These are phyloP conservation scores for Fraxinus pennsylvanica DNA, from an alignment of 257 asterid genomes.

Conservation along the genomic window DNA sequence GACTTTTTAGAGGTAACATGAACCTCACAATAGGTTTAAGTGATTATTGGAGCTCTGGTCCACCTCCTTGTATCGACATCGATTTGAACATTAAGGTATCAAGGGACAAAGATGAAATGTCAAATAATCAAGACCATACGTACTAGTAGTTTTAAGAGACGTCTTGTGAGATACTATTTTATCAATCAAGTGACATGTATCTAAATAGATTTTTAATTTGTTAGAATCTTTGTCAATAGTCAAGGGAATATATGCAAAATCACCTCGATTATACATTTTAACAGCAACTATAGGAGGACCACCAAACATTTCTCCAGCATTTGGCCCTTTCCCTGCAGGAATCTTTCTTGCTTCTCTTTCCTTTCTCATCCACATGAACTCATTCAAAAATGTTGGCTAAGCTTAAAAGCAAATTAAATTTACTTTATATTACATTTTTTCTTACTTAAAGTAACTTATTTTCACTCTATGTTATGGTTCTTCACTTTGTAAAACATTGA, in stretches of 20 bases:
- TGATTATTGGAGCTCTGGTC: too few species aligned
- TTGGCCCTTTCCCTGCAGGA: conserved; percentile 29
- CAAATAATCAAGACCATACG: neutral
- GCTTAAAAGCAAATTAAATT: neutral
- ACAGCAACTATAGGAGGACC: conserved; percentile 23
- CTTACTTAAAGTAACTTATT: neutral
- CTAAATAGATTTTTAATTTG: neutral
- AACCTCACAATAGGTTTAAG: too few species aligned
- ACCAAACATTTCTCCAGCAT: conserved; percentile 4
- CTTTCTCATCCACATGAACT: neutral
- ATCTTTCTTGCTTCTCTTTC: conserved; percentile 17
- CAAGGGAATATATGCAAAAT: conserved; percentile 21
- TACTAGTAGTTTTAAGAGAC: neutral
- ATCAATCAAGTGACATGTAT: neutral
- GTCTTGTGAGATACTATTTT: neutral
- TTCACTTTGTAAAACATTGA: neutral
- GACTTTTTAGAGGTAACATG: too few species aligned
- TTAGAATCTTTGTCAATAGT: conserved; percentile 21
- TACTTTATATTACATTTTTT: neutral
- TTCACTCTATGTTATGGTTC: neutral
- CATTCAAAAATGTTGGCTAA: neutral
- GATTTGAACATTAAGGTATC: neutral
- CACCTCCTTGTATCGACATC: neutral
- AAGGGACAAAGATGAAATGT: neutral
- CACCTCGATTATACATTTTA: neutral